Conservation (phyloP, 2,329 filamentous ascomycete species). For the Escovopsis sp. region DNA sequence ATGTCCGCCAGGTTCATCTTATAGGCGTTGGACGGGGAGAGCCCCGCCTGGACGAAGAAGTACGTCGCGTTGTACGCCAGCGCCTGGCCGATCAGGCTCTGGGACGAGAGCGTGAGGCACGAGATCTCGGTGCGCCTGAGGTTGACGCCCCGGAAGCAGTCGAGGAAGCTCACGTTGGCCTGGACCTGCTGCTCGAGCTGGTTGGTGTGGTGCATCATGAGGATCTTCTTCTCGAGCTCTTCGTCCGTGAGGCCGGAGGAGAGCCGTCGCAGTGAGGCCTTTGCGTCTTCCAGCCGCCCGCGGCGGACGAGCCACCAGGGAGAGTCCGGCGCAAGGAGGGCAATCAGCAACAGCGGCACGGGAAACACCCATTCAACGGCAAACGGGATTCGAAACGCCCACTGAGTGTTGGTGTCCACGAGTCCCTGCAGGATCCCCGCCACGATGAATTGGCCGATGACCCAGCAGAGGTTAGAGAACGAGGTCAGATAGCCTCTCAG, state of each 20-base stretch:
- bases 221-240: conserved; percentile 4
- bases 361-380: conserved; percentile 14
- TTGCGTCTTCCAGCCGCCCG: conserved; percentile 17
- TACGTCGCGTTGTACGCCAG: conserved; percentile 27
- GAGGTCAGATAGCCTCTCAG: conserved; percentile 24
- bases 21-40: conserved; percentile 13
- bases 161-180: conserved; percentile 14
- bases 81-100: conserved; percentile 20
- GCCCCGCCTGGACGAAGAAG: conserved; percentile 25
- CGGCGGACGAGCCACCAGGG: conserved; percentile 27
- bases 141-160: conserved; percentile 26
- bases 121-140: conserved; percentile 20
- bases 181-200: conserved; percentile 10
- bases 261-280: conserved; percentile 1
- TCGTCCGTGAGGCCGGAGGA: conserved; percentile 3
- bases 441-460: conserved; percentile 6
- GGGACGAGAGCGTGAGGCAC: conserved; percentile 23
- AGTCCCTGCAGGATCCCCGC: conserved; percentile 5
- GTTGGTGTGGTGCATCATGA: conserved; percentile 2
- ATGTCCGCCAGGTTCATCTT: conserved; percentile 24
- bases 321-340: conserved; percentile 17
- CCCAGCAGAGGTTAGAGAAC: conserved; percentile 13
- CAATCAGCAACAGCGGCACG: conserved; percentile 5
- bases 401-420: conserved; percentile 7
- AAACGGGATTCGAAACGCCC: conserved; percentile 13